These are phyloP conservation scores for Cladophialophora chaetospira DNA, from an alignment of 2,329 filamentous ascomycete species.

Conservation along the genomic window DNA sequence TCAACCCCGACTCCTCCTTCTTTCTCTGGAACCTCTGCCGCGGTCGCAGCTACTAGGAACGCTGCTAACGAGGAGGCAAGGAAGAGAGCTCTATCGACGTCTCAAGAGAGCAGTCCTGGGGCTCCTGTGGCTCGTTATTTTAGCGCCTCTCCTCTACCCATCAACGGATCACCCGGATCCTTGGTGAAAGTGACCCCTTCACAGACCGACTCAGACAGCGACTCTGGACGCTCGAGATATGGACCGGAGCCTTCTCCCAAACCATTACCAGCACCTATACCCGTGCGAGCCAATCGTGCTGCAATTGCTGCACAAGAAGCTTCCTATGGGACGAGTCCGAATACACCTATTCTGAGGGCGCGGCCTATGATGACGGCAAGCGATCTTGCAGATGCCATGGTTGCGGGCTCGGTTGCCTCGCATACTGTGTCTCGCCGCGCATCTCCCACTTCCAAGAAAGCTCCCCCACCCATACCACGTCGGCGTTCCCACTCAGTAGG, in stretches of 20 bases:
- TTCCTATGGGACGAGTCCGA: not conserved
- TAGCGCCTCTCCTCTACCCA: slow-evolving; percentile 1
- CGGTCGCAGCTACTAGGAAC: slow-evolving; percentile 24
- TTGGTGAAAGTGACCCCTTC: slow-evolving; percentile 18
- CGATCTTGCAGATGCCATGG: slow-evolving; percentile 49
- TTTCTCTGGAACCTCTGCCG: slow-evolving; percentile 21
- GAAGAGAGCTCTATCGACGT: slow-evolving; percentile 13
- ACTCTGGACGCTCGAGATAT: slow-evolving; percentile 4
- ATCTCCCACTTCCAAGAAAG: slow-evolving; percentile 39
- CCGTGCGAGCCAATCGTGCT: slow-evolving; percentile 16
- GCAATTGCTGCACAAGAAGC: slow-evolving; percentile 22
- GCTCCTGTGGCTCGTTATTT: not conserved
- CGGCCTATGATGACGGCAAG: slow-evolving; percentile 37
- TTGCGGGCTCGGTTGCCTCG: slow-evolving; percentile 49
- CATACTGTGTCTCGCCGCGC: slow-evolving; percentile 41
- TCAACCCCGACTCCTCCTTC: slow-evolving; percentile 11
- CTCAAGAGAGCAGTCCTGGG: slow-evolving; percentile 12
- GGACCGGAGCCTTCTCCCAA: not conserved
- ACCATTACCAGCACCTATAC: slow-evolving; percentile 18
- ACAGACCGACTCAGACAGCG: slow-evolving; percentile 23
- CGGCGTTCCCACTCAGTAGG: slow-evolving; percentile 42
- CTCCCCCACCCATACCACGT: slow-evolving; percentile 43
- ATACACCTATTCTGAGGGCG: slow-evolving; percentile 10
- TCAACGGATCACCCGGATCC: slow-evolving; percentile 8
- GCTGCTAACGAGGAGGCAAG: slow-evolving; percentile 20